Conservation (phyloP, 257 asterid species). For the Ilex aquifolium region DNA sequence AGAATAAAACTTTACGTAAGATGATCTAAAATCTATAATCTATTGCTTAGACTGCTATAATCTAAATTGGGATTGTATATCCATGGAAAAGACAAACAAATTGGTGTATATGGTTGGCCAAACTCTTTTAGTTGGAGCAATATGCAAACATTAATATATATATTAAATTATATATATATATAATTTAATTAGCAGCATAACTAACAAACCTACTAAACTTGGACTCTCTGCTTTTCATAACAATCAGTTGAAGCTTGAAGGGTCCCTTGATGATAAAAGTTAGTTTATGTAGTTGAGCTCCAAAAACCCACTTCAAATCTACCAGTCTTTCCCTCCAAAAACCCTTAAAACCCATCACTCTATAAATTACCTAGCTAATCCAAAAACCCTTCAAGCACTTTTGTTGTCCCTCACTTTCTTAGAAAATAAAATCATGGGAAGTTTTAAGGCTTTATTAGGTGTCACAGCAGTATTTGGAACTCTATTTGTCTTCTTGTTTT, state of each 20-base stretch:
- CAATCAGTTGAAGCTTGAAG: no score
- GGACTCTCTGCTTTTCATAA: no score
- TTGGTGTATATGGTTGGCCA: constrained; percentile 32
- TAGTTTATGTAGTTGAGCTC: constrained; percentile 66
- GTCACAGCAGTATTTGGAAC: constrained; percentile 9
- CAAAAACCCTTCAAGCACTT: background rate
- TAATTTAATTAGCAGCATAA: no score
- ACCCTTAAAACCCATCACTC: constrained; percentile 4
- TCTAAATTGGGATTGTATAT: background rate
- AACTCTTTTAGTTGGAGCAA: constrained; percentile 1
- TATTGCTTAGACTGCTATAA: no score
- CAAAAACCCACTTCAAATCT: constrained; percentile 31
- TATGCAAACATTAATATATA: no score
- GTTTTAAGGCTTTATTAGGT: constrained; percentile 15
- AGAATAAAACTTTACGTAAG: no score
- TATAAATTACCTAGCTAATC: constrained; percentile 11
- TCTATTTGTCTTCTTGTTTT: constrained; percentile 10
- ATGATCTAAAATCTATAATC: no score
- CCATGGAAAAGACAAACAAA: constrained; percentile 6
- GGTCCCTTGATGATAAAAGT: background rate
- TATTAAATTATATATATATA: no score
- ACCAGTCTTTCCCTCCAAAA: constrained; percentile 30
- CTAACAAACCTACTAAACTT: no score
- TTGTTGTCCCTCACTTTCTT: background rate
- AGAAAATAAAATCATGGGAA: constrained; percentile 5